phyloP scores from a whole-genome alignment of 73 alveolate genomes.

The Breviolum minutum region DNA sequence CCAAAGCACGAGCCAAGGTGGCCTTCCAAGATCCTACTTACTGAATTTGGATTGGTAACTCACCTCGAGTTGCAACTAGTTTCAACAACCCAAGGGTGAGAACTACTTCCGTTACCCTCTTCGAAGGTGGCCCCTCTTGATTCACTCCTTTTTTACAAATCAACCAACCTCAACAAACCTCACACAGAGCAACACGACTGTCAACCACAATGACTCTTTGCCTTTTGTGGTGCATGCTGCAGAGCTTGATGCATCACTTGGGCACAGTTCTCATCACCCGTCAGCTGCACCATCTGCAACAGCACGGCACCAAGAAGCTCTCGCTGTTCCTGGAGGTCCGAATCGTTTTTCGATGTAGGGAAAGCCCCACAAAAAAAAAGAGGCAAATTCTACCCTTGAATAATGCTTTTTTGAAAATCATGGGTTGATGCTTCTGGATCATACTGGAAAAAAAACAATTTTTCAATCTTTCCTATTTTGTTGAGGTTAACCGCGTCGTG shows the following conservation, averaged over 20 bases:
- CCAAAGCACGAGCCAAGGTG: constrained; percentile 1
- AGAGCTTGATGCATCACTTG: constrained; percentile 1
- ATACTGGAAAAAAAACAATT: no score
- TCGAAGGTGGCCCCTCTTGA: not conserved
- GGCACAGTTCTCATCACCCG: not conserved
- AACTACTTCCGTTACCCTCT: not conserved
- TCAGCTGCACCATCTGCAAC: not conserved
- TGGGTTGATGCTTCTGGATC: no score
- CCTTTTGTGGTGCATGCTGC: constrained; percentile 27
- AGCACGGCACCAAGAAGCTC: not conserved
- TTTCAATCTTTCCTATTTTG: no score
- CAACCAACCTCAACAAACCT: not conserved
- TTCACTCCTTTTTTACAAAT: not conserved
- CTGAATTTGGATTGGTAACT: not conserved
- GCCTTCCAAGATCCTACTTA: not conserved
- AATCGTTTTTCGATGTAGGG: no score
- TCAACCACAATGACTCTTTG: not conserved
- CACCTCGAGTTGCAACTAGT: not conserved
- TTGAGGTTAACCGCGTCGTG: no score
- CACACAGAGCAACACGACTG: not conserved
- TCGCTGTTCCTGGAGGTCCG: not conserved
- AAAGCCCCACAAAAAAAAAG: no score
- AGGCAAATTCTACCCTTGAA: no score
- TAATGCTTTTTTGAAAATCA: no score
- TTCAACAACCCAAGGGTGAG: not conserved